Percentiles rank a stretch among this genome's conserved stretches.
phyloP scores from a whole-genome alignment of 306 rosid species.

The Dalbergia cochinchinensis region DNA sequence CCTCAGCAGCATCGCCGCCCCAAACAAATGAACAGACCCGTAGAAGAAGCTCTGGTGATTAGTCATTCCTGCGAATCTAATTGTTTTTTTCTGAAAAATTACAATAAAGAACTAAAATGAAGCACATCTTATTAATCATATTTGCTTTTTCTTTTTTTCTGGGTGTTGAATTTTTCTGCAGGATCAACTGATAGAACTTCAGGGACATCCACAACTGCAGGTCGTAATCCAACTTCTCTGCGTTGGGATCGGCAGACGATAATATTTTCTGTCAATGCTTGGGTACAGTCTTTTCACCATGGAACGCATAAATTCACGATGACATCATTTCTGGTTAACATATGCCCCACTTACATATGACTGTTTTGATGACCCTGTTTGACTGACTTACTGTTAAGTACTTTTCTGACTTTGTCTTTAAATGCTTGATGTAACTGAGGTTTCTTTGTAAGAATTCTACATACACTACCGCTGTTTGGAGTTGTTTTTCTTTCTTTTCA shows the following conservation, averaged over 20 bases:
- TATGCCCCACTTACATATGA: slow-evolving; percentile 9
- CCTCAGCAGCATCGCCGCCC: slow-evolving; percentile 60
- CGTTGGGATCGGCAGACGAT: slow-evolving; percentile 92
- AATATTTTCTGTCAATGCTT: slow-evolving; percentile 92
- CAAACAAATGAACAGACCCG: slow-evolving; percentile 66
- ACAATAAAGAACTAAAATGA: slow-evolving; percentile 1
- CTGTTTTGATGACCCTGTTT: slow-evolving; percentile 14
- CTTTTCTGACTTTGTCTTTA: slow-evolving; percentile 15
- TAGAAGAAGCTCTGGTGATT: slow-evolving; percentile 65
- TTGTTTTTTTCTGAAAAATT: background rate
- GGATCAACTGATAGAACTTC: slow-evolving; percentile 78
- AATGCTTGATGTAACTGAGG: slow-evolving; percentile 1
- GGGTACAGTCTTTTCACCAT: slow-evolving; percentile 62
- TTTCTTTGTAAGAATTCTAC: slow-evolving; percentile 33
- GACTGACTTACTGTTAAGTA: slow-evolving; percentile 7
- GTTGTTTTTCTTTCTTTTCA: slow-evolving; percentile 18
- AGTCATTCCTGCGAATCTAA: slow-evolving; percentile 26
- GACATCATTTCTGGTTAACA: slow-evolving; percentile 13
- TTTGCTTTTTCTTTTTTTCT: background rate
- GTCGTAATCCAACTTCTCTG: slow-evolving; percentile 66
- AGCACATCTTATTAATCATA: slow-evolving; percentile 18
- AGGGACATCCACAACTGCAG: slow-evolving; percentile 68
- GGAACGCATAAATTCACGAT: slow-evolving; percentile 16
- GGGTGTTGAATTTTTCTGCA: slow-evolving; percentile 45
- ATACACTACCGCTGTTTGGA: slow-evolving; percentile 9